Conservation (phyloP, 106 monocot genomes). For the Posidonia australis region DNA sequence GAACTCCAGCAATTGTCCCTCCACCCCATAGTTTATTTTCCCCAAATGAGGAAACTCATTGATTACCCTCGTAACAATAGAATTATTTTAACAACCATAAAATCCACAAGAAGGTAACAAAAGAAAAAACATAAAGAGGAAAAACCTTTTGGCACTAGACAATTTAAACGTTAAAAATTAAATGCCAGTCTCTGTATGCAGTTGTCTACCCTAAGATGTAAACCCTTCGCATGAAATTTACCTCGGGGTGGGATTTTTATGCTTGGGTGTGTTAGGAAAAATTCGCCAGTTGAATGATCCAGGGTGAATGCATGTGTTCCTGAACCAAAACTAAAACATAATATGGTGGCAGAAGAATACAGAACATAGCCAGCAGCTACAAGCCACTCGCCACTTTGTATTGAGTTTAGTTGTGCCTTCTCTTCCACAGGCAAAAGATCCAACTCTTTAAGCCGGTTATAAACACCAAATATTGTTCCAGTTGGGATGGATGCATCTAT, state of each 20-base stretch:
- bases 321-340: constrained; percentile 75
- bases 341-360: constrained; percentile 92
- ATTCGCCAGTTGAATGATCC: constrained; percentile 77
- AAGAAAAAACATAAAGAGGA: too few relatives aligned
- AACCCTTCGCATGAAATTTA: constrained; percentile 10
- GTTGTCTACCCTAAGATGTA: not conserved
- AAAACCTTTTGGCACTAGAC: too few relatives aligned
- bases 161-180: not conserved
- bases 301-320: constrained; percentile 91
- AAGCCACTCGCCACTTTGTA: constrained; percentile 72
- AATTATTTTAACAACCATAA: too few relatives aligned
- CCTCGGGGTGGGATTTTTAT: constrained; percentile 68
- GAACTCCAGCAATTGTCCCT: too few relatives aligned
- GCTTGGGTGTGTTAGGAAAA: constrained; percentile 75
- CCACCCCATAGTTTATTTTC: too few relatives aligned
- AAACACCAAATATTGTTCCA: constrained; percentile 94
- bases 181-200: not conserved
- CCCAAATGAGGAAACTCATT: too few relatives aligned
- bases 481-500: constrained; percentile 98
- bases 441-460: constrained; percentile 61
- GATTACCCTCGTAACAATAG: too few relatives aligned
- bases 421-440: constrained; percentile 77
- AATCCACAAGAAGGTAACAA: too few relatives aligned
- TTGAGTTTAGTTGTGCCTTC: constrained; percentile 78
- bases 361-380: constrained; percentile 86